phyloP scores from a whole-genome alignment of 495 filamentous ascomycete genomes.

The Aspergillus mulundensis region DNA sequence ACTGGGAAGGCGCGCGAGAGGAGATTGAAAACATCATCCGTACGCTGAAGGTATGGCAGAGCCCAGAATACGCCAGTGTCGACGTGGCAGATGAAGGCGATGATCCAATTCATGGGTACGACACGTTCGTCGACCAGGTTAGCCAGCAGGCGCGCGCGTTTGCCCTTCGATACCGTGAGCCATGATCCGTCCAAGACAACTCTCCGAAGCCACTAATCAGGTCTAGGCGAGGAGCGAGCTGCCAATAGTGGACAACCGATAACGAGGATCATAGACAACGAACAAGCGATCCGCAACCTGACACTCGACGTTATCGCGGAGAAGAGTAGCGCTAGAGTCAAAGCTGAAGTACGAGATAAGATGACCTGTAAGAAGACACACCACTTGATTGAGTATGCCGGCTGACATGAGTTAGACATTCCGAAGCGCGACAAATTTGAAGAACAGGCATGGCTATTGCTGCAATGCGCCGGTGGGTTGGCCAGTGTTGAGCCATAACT shows the following conservation, averaged over 20 bases:
- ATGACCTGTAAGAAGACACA: conserved; percentile 2
- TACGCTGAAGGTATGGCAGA: conserved; percentile 25
- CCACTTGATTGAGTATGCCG: too few species aligned
- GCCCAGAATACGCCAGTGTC: conserved; percentile 11
- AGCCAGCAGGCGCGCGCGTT: conserved; percentile 22
- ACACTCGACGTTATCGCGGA: background rate
- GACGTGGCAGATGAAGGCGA: conserved; percentile 15
- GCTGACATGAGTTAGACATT: too few species aligned
- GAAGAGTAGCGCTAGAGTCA: background rate
- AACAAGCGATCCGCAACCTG: background rate
- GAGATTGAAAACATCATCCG: conserved; percentile 25
- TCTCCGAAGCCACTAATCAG: background rate
- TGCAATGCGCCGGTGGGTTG: conserved; percentile 18
- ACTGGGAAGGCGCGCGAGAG: conserved; percentile 26
- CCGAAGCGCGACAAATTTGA: conserved; percentile 6
- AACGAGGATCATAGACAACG: background rate
- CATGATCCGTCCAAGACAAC: background rate
- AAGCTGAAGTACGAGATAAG: conserved; percentile 6
- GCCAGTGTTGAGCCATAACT: too few species aligned
- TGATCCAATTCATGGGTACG: conserved; percentile 30
- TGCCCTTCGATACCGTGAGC: conserved; percentile 17
- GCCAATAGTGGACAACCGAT: background rate
- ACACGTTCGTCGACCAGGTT: conserved; percentile 33
- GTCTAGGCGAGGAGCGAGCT: background rate
- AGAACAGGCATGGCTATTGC: conserved; percentile 17